A percentile compares a stretch with the other conserved stretches of the same genome.
These are phyloP conservation scores for Nakazawaea populi DNA, from an alignment of 805 yeast genomes.

Conservation along the genomic window DNA sequence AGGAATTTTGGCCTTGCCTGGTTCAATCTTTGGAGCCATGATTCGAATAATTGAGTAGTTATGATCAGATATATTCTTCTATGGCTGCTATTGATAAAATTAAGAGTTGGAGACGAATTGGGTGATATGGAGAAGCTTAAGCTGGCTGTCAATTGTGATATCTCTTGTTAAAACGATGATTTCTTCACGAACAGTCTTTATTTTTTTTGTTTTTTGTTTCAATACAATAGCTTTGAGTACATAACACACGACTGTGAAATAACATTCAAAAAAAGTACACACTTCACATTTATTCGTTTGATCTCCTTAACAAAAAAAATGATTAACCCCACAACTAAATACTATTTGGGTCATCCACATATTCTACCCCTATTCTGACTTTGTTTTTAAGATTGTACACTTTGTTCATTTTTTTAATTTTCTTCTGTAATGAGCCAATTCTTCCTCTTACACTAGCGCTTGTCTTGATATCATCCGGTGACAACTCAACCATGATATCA, in stretches of 20 bases:
- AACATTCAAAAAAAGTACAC: too few relatives aligned
- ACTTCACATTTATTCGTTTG: too few relatives aligned
- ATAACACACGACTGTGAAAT: neutral
- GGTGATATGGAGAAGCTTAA: too few relatives aligned
- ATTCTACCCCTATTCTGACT: constrained; percentile 46
- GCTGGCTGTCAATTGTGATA: too few relatives aligned
- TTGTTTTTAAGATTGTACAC: constrained; percentile 38
- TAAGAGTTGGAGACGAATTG: too few relatives aligned
- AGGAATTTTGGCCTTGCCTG: neutral
- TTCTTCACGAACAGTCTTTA: neutral
- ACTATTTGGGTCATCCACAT: constrained; percentile 13
- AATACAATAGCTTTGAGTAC: neutral
- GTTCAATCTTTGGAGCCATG: constrained; percentile 6
- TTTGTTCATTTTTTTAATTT: constrained; percentile 48
- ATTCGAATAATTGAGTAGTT: too few relatives aligned
- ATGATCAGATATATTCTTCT: too few relatives aligned
- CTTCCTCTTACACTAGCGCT: constrained; percentile 55
- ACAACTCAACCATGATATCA: constrained; percentile 35
- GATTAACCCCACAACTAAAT: neutral
- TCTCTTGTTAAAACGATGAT: neutral
- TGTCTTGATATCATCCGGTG: constrained; percentile 50
- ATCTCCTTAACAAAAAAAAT: neutral
- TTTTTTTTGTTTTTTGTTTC: neutral
- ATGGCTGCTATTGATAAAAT: too few relatives aligned
- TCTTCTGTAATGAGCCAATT: constrained; percentile 54